These are phyloP conservation scores for Puccinia hordei DNA, from an alignment of 1,284 basidiomycete genomes.

Conservation along the genomic window DNA sequence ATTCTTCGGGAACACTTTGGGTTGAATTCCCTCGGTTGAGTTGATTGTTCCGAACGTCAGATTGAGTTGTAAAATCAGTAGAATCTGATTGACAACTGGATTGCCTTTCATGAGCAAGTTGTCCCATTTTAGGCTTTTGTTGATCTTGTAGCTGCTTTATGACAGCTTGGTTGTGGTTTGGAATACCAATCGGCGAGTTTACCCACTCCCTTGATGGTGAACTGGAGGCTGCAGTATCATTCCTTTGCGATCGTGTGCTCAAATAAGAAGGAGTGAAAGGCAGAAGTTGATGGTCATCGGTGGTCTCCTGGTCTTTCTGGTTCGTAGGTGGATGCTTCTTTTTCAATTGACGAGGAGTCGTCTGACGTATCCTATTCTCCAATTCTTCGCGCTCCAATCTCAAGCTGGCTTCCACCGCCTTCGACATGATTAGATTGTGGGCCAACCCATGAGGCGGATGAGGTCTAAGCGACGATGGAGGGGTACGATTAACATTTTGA, in stretches of 20 bases:
- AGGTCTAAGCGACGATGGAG: not conserved
- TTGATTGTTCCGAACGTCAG: not conserved
- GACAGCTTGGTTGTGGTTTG: conserved; percentile 1
- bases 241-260: not conserved
- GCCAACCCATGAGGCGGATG: conserved; percentile 23
- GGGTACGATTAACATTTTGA: conserved; percentile 7
- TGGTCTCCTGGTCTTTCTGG: conserved; percentile 7
- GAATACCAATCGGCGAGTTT: conserved; percentile 15
- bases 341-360: not conserved
- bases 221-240: not conserved
- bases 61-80: not conserved
- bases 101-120: not conserved
- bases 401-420: conserved; percentile 37
- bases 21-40: not conserved
- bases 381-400: conserved; percentile 28
- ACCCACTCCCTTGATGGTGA: not conserved
- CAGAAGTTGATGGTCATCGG: conserved; percentile 5
- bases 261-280: conserved; percentile 35
- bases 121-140: not conserved
- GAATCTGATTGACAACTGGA: not conserved
- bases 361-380: conserved; percentile 32
- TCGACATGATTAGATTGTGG: conserved; percentile 38
- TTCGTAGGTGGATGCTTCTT: not conserved
- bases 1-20: not conserved
- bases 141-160: not conserved